These are phyloP conservation scores for Coelastrella sp. DNA, from an alignment of 139 green algal genomes.

Conservation along the genomic window DNA sequence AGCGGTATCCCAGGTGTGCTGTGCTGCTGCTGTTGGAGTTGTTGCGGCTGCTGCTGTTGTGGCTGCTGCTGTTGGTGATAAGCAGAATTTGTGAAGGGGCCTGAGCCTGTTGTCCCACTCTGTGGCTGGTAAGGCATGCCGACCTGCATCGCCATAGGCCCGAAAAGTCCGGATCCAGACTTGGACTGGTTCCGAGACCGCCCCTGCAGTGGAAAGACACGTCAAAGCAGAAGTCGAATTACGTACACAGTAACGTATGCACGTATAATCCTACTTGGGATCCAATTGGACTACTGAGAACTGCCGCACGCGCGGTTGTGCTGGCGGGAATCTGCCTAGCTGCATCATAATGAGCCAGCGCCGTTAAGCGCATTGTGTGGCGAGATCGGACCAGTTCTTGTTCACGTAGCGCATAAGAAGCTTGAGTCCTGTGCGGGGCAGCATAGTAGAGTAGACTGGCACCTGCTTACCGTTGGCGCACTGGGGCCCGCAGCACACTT, in stretches of 20 bases:
- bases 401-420: too few species aligned
- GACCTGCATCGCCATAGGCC: not conserved
- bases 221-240: too few species aligned
- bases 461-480: slow-evolving; percentile 54
- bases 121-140: not conserved
- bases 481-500: slow-evolving; percentile 64
- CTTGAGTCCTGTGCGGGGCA: not conserved
- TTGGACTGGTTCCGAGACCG: not conserved
- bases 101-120: not conserved
- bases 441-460: slow-evolving; percentile 28
- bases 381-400: not conserved
- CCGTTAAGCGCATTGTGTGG: too few species aligned
- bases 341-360: too few species aligned
- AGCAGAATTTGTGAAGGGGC: not conserved
- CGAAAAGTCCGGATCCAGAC: not conserved
- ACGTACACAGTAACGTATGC: too few species aligned
- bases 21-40: not conserved
- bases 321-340: too few species aligned
- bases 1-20: not conserved
- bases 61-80: not conserved
- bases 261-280: too few species aligned
- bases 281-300: too few species aligned
- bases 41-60: not conserved
- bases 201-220: not conserved
- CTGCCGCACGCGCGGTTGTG: too few species aligned